Base-by-base conservation (phyloP, 352 stramenopile species). In the Salisapilia sapeloensis region DNA sequence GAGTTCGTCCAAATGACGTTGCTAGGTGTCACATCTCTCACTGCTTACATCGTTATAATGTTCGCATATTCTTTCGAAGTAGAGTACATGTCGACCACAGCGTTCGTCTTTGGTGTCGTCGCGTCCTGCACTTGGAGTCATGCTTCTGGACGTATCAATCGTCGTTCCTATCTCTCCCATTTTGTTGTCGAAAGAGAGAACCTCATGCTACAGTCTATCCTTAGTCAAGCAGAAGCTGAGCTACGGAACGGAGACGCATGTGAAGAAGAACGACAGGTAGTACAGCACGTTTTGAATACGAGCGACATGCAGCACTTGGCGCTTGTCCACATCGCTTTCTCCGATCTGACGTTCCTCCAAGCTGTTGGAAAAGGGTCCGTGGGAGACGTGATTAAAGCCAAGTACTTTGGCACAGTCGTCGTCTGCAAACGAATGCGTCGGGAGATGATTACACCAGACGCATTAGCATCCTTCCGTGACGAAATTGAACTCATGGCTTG, bases 381-480 rank as follows among this genome's bases (percentile, higher is more conserved):
- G 60, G 74, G 72, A 11, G 76, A 89, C 37, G 76, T 92, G n/a
- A 89, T 92, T 42, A 86, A 89, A 46, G 72, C 76, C 26, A 70
- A 67, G 33, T 89, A 87, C 36, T 76, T 87, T 17, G 76, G 76
- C n/a, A 92, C 76, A 1, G 56, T 81, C 22, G 76, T 92, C 10
- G 72, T 89, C 9, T 89, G 72, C 50, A 92, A 92, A 38, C 70
- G 76, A 22, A 83, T 92, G 51, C 72, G 76, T 22, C 76, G 76
- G 17, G 76, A 92, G 46, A 51, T 77, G 32, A 86, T 92, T 44
- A 70, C 72, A 2, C 54, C 72, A 31, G 44, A 53, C 12, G 53
- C 72, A 12, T 60, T 92, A 29, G 56, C 60, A 27, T 76, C 55
- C 36, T 92, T 92, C 35, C 70, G 76, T 6, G 72, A 87, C 39